phyloP scores from a whole-genome alignment of 495 filamentous ascomycete genomes.

The Diplogelasinospora grovesii region DNA sequence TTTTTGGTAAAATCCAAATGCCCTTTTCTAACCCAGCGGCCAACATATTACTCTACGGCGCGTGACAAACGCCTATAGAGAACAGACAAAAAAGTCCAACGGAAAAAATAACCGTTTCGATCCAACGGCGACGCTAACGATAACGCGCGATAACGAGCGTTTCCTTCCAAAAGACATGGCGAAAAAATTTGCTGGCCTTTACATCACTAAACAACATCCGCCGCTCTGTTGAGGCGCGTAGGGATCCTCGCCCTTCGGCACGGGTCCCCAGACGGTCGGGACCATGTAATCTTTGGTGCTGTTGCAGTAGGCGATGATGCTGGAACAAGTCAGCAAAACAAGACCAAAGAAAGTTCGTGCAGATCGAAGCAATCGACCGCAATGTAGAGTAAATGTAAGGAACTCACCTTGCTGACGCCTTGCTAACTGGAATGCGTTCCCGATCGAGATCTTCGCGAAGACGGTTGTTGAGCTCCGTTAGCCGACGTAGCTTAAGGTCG shows the following conservation, averaged over 20 bases:
- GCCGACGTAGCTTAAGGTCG: constrained; percentile 88
- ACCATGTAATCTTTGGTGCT: constrained; percentile 99
- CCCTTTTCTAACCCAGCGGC: too few relatives aligned
- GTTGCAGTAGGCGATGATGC: constrained; percentile 93
- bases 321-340: constrained; percentile 29
- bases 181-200: too few relatives aligned
- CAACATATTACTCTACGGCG: too few relatives aligned
- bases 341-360: neutral
- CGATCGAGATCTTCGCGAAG: constrained; percentile 92
- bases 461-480: constrained; percentile 93
- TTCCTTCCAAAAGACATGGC: constrained; percentile 1
- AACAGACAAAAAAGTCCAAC: too few relatives aligned
- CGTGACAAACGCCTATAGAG: too few relatives aligned
- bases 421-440: constrained; percentile 89
- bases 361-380: neutral
- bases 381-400: neutral
- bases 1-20: too few relatives aligned
- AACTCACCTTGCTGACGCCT: constrained; percentile 80
- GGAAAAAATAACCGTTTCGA: too few relatives aligned
- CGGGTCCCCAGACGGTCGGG: constrained; percentile 88
- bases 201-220: constrained; percentile 94
- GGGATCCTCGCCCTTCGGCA: constrained; percentile 90
- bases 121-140: too few relatives aligned
- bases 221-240: constrained; percentile 88
- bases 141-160: too few relatives aligned